Base-by-base conservation (phyloP, 2,329 filamentous ascomycete species). In the Penicillium hesseltinei region DNA sequence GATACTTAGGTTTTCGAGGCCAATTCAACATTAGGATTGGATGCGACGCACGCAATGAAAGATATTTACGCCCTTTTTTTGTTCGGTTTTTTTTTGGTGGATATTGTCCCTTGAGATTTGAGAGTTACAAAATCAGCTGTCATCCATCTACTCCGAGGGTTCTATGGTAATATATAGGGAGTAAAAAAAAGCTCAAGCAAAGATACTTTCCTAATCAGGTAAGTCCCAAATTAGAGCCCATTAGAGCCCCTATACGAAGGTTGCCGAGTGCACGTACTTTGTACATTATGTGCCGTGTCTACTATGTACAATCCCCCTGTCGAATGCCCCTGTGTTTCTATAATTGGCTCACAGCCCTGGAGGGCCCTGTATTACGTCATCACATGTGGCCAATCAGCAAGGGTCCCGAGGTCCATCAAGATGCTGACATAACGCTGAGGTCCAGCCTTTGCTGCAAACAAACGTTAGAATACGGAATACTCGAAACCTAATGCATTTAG, bases 21-120 rank as follows among this genome's bases (percentile, higher is more conserved):
- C 50, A 45, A 43, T 39, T 57, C 38, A 51, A 52, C 40, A 31
- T 47, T 56, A 36, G 57, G 47, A 56, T 56, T 50, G 54, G 56
- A 61, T 55, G 48, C 56, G 50, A 56, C 50, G 47, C 46, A 57
- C 48, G 60, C 53, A 60, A 65, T 60, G 57, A 59, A 62, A 54
- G 54, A 55, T 51, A 49, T 11, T 45, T 58, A 56, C 38, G 39
- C 45, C 43, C 10, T 57, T 56, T 57, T 49, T 49, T 56, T 42
- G 23, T 25, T 23, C 5, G 17, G 10, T n/a, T 44, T 10, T 33
- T 38, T 6, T 33, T 17, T 21, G 25, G 19, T 53, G 5, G 23
- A 45, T 36, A n/a, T 23, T 10, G 38, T 33, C 29, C 27, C 17
- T 42, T 19, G 23, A 23, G 23, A 7, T 2, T 27, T 10, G 19